Evolutionary conservation across 495 filamentous ascomycete genomes (phyloP), one percentile per base, ranked within the genome.

Genomic region (Lasiosphaeriaceae sp.): DNA sequence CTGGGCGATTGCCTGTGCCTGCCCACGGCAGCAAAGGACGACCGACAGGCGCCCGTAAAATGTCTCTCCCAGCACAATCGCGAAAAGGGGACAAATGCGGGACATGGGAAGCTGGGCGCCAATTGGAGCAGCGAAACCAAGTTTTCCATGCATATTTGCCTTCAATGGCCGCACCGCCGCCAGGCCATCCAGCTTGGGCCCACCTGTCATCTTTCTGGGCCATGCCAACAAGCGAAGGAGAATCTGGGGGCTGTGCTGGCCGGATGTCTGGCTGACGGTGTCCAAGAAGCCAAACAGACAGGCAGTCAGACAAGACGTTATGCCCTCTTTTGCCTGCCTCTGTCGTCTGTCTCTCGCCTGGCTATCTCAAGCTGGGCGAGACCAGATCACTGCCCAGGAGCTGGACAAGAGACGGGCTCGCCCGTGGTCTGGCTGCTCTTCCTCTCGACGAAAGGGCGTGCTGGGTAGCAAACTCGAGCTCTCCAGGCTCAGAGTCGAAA

Each of bases 81-180:
- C 17, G 45, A 43, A 45, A 39, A 41, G 8, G 43, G 31, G 49
- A 55, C 21, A 50, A 39, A 46, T 56, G 56, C 56, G 50, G 60
- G 56, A 55, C 46, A 54, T 59, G 22, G 23, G n/a, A 3, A 35
- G 19, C 55, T 51, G 51, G 43, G 31, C 22, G 29, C 49, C 60
- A 53, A 63, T 63, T 54, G 60, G 53, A 46, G 51, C 35, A n/a
- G 21, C 3, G 17, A 14, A 21, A 24, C 23, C 39, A 46, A 52
- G 9, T 57, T 44, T 51, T 35, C 21, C 52, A 12, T 61, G 59
- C 59, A 54, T 31, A 31, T 50, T 44, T 47, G 50, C 24, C 47
- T 11, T 44, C 47, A 45, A 31, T 47, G 45, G 45, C 19, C 20
- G 34, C 26, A 44, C 26, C 11, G 19, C 22, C 16, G 19, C 31